Evolutionary conservation across 805 yeast species (phyloP).

Genomic region (Candida ipomoeae): DNA sequence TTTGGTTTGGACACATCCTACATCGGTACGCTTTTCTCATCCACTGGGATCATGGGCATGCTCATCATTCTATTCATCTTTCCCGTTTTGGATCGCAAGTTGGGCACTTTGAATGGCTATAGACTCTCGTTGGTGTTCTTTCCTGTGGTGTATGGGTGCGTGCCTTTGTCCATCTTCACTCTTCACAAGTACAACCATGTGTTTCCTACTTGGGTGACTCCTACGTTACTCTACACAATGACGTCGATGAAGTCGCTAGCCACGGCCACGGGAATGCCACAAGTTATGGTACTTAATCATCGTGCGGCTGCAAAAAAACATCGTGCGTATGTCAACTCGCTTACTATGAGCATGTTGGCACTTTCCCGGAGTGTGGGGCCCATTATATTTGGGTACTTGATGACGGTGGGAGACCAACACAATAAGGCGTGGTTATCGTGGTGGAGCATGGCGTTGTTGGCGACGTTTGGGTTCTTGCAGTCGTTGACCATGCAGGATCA

Average conservation of each 20-base stretch:
- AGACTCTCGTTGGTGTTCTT: slow-evolving; percentile 30
- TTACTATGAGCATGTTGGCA: slow-evolving; percentile 31
- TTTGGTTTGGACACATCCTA: slow-evolving; percentile 29
- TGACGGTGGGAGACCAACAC: slow-evolving; percentile 28
- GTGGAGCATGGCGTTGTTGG: slow-evolving; percentile 31
- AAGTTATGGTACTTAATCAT: slow-evolving; percentile 31
- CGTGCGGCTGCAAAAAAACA: slow-evolving; percentile 33
- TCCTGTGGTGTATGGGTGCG: slow-evolving; percentile 29
- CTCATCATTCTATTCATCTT: slow-evolving; percentile 27
- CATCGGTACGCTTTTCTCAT: slow-evolving; percentile 34
- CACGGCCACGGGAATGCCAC: slow-evolving; percentile 34
- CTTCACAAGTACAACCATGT: slow-evolving; percentile 22
- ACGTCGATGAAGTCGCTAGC: slow-evolving; percentile 33
- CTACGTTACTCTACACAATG: slow-evolving; percentile 24
- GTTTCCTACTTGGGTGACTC: slow-evolving; percentile 30
- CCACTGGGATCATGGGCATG: slow-evolving; percentile 36
- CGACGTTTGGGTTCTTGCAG: slow-evolving; percentile 27
- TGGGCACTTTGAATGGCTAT: slow-evolving; percentile 30
- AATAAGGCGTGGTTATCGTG: slow-evolving; percentile 29
- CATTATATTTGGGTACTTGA: slow-evolving; percentile 30
- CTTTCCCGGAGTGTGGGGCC: slow-evolving; percentile 33
- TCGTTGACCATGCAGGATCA: slow-evolving; percentile 26
- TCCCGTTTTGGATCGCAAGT: slow-evolving; percentile 30
- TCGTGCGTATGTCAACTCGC: slow-evolving; percentile 34
- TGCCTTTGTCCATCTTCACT: slow-evolving; percentile 32